Conservation (phyloP, 208 protist genomes). For the Acanthamoeba lenticulata region DNA sequence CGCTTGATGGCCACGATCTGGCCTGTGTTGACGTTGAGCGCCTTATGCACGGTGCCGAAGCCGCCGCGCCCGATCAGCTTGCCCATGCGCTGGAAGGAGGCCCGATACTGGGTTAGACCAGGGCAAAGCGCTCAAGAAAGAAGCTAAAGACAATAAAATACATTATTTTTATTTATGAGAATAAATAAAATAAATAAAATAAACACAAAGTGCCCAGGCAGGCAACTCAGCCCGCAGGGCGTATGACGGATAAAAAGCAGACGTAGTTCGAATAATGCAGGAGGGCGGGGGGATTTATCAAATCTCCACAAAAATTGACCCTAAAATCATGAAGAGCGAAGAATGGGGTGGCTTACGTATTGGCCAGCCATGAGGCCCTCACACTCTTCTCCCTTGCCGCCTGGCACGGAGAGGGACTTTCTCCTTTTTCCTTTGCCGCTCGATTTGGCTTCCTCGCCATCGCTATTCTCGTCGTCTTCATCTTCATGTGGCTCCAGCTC, state of each 20-base stretch:
- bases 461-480: background rate
- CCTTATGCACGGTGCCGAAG: slow-evolving; percentile 86
- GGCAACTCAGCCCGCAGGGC: background rate
- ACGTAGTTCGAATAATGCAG: background rate
- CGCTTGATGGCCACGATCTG: slow-evolving; percentile 87
- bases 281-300: background rate
- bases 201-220: background rate
- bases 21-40: slow-evolving; percentile 83
- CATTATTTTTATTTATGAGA: background rate
- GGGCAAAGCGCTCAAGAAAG: background rate
- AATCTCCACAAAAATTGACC: background rate
- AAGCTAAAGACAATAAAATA: background rate
- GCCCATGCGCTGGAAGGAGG: slow-evolving; percentile 39
- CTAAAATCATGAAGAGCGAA: background rate
- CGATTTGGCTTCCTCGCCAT: background rate
- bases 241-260: background rate
- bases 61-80: slow-evolving; percentile 81
- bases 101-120: background rate
- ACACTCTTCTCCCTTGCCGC: slow-evolving; percentile 26
- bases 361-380: slow-evolving; percentile 51
- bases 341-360: background rate
- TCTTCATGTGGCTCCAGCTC: slow-evolving; percentile 21
- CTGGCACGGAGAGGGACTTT: background rate
- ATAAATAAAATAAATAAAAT: no score
- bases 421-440: background rate